A percentile compares a stretch with the other conserved stretches of the same genome.
phyloP scores from a whole-genome alignment of 176 grass and related monocot genomes.

The Aechmea fasciata region DNA sequence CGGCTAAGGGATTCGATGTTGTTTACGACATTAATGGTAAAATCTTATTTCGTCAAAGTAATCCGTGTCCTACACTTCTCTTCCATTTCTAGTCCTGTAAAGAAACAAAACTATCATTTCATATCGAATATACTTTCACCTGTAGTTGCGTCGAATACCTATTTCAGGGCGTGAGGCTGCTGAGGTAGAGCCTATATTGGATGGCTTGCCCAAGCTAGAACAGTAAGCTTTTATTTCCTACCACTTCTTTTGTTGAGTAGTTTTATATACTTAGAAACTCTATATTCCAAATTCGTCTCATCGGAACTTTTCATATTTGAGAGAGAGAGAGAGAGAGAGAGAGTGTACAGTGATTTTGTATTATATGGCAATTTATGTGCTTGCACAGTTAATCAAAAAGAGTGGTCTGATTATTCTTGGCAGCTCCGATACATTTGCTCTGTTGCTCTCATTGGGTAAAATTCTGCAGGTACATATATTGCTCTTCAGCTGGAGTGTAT shows the following conservation, averaged over 20 bases:
- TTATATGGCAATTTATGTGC: too few species aligned
- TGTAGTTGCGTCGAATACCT: neutral
- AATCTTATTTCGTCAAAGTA: neutral
- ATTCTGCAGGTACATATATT: constrained; percentile 75
- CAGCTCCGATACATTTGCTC: neutral
- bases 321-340: too few species aligned
- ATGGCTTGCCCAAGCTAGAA: constrained; percentile 76
- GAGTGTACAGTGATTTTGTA: too few species aligned
- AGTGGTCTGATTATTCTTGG: neutral
- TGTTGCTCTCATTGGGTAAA: neutral
- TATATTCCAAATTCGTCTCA: too few species aligned
- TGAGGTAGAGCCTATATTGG: constrained; percentile 71
- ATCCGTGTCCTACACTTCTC: neutral
- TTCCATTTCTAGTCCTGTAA: neutral
- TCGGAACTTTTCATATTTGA: too few species aligned
- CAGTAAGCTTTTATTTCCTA: constrained; percentile 46
- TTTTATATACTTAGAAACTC: too few species aligned
- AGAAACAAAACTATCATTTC: neutral
- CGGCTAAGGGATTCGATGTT: constrained; percentile 69
- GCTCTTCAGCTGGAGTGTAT: constrained; percentile 93
- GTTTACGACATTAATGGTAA: constrained; percentile 95
- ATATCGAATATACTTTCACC: neutral
- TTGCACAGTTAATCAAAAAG: too few species aligned
- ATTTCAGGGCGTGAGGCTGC: constrained; percentile 70
- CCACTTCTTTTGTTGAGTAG: neutral